Evolutionary conservation across 306 rosid genomes (phyloP).

Genomic region (Inga leiocalycina): DNA sequence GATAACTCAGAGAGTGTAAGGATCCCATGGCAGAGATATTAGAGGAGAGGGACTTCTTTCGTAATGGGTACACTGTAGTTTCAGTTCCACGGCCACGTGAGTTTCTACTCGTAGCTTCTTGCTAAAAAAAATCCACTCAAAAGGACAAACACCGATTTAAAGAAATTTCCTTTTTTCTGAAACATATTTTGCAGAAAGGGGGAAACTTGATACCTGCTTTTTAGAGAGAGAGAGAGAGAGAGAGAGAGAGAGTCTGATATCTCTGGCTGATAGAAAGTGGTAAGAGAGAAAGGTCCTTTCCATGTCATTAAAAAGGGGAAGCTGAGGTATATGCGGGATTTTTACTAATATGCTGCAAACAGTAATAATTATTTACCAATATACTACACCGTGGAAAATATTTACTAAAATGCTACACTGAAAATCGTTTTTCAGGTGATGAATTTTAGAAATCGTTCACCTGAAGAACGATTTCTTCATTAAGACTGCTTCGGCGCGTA

Average conservation of each 20-base stretch:
- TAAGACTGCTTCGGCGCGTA: too few relatives aligned
- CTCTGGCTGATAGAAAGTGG: constrained; percentile 32
- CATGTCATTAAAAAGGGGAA: constrained; percentile 29
- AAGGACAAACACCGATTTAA: constrained; percentile 14
- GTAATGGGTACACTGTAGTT: background rate
- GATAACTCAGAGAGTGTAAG: background rate
- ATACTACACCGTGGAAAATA: too few relatives aligned
- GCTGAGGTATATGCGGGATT: constrained; percentile 17
- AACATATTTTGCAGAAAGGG: constrained; percentile 27
- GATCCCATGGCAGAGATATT: constrained; percentile 12
- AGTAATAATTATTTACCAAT: too few relatives aligned
- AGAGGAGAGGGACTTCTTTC: background rate
- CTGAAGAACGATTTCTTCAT: too few relatives aligned
- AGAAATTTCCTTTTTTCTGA: constrained; percentile 25
- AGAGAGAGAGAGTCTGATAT: constrained; percentile 24
- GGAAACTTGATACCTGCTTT: constrained; percentile 27
- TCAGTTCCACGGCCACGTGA: constrained; percentile 37
- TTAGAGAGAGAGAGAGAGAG: background rate
- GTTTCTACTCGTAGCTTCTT: constrained; percentile 41
- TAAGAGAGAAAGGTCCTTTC: constrained; percentile 24
- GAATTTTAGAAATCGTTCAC: too few relatives aligned
- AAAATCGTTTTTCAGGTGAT: too few relatives aligned
- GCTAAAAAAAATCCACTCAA: constrained; percentile 19
- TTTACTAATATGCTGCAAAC: too few relatives aligned
- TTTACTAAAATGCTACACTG: too few relatives aligned